Conservation (phyloP, 495 filamentous ascomycete genomes). For the Letharia columbiana region DNA sequence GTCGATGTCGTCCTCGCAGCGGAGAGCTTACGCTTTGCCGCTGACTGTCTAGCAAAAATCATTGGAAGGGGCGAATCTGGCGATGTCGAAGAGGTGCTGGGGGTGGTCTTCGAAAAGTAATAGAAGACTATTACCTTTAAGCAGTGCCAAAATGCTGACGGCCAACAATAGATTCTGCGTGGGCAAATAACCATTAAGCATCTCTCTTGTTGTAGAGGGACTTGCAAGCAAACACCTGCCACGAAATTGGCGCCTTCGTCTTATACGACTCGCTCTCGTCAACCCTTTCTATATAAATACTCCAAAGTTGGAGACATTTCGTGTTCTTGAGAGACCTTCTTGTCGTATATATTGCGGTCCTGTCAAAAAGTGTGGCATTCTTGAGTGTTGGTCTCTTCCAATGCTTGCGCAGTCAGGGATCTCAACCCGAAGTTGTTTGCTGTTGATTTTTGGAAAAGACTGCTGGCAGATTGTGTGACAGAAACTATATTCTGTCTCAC, state of each 20-base stretch:
- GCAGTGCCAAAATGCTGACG: conserved; percentile 24
- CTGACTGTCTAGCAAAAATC: conserved; percentile 70
- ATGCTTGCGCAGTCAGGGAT: background rate
- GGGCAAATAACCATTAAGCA: conserved; percentile 46
- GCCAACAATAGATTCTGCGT: conserved; percentile 51
- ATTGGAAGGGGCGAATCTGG: conserved; percentile 79
- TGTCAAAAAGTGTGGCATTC: too few relatives aligned
- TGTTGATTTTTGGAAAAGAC: background rate
- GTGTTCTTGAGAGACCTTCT: background rate
- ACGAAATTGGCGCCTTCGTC: background rate
- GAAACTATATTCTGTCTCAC: background rate
- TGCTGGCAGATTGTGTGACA: background rate
- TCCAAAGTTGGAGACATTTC: background rate
- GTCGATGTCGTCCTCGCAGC: conserved; percentile 89
- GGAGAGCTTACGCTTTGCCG: conserved; percentile 77
- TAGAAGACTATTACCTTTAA: conserved; percentile 23
- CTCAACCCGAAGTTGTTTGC: background rate
- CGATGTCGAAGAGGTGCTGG: conserved; percentile 94
- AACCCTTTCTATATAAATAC: background rate
- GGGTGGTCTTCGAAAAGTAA: conserved; percentile 96
- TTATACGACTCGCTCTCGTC: background rate
- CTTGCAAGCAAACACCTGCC: background rate
- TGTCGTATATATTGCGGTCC: background rate
- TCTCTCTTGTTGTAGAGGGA: background rate
- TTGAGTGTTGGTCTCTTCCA: background rate